A percentile compares a stretch with the other conserved stretches of the same genome.
phyloP scores from a whole-genome alignment of 441 rosid genomes.

The Populus hybrid region DNA sequence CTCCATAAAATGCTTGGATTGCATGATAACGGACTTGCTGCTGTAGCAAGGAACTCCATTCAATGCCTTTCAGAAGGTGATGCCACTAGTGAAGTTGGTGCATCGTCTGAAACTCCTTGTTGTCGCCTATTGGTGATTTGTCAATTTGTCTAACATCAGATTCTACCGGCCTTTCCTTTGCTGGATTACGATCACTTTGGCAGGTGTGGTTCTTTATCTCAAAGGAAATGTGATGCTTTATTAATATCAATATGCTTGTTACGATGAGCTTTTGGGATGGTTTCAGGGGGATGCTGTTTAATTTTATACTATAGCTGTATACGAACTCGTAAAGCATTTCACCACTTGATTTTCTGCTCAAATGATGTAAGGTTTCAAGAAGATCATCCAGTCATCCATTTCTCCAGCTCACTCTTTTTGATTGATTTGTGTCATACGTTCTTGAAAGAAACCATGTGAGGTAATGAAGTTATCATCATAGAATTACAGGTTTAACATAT shows the following conservation, averaged over 20 bases:
- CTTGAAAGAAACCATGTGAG: neutral
- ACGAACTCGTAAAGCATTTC: neutral
- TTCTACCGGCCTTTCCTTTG: neutral
- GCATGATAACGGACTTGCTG: constrained; percentile 43
- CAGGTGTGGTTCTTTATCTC: constrained; percentile 60
- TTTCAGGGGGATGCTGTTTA: neutral
- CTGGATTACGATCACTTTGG: constrained; percentile 42
- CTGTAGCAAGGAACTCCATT: constrained; percentile 63
- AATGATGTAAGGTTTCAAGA: neutral
- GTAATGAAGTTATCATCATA: neutral
- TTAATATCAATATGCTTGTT: neutral
- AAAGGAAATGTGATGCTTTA: neutral
- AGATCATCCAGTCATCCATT: neutral
- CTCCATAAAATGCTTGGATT: constrained; percentile 54
- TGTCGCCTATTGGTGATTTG: no score
- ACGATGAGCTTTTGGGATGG: neutral
- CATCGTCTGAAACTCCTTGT: no score
- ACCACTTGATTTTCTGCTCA: neutral
- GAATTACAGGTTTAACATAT: neutral
- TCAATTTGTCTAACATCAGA: no score
- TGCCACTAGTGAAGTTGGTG: constrained; percentile 35
- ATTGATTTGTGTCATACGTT: neutral
- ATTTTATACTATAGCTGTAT: neutral
- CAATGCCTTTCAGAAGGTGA: constrained; percentile 58
- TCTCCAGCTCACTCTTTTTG: neutral